phyloP scores from a whole-genome alignment of 108 stramenopile genomes.

The Discostella pseudostelligera region DNA sequence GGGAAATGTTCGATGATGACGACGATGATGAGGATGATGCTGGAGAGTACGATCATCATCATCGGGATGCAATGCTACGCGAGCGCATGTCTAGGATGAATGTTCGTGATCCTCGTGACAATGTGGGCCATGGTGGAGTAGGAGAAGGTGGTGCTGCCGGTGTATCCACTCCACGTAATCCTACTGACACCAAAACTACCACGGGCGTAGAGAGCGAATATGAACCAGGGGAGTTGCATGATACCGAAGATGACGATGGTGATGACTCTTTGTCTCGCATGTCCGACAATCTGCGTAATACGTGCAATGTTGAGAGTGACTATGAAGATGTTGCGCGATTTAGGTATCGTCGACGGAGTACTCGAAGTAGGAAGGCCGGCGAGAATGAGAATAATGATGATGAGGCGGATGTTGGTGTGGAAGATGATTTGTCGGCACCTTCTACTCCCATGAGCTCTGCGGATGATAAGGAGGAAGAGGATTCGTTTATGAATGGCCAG shows the following conservation, averaged over 20 bases:
- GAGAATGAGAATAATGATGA: neutral
- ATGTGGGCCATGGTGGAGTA: too few species aligned
- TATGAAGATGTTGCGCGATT: neutral
- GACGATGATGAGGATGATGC: neutral
- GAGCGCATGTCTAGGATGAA: slow-evolving; percentile 22
- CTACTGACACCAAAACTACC: neutral
- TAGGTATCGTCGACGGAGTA: neutral
- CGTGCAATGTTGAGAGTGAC: slow-evolving; percentile 3
- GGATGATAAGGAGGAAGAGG: slow-evolving; percentile 17
- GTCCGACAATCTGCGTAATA: neutral
- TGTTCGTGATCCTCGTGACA: slow-evolving; percentile 3
- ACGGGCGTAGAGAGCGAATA: slow-evolving; percentile 6
- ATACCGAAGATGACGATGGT: slow-evolving; percentile 17
- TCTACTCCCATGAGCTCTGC: slow-evolving; percentile 3
- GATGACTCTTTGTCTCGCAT: slow-evolving; percentile 1
- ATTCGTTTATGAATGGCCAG: slow-evolving; percentile 29
- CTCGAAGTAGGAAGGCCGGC: neutral
- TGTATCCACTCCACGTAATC: neutral
- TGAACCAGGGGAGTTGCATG: neutral
- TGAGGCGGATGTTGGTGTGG: neutral
- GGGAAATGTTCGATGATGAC: neutral
- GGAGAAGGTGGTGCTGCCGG: too few species aligned
- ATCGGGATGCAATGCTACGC: neutral
- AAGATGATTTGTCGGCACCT: slow-evolving; percentile 11
- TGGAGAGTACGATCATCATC: neutral